Evolutionary conservation across 495 filamentous ascomycete genomes (phyloP), one percentile per base, ranked within the genome.

Genomic region (Aspergillus nanangensis): DNA sequence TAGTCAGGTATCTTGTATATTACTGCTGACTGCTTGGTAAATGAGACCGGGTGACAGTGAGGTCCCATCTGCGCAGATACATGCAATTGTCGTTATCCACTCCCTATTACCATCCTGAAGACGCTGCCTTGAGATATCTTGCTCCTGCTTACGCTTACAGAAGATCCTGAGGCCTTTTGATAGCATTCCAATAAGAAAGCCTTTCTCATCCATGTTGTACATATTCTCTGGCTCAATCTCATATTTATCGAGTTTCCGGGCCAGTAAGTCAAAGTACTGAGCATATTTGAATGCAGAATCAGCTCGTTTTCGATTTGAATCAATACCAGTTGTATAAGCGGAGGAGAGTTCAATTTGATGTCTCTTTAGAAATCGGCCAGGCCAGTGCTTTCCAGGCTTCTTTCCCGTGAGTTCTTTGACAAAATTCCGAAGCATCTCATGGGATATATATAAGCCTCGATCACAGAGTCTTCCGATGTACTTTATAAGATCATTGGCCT

Each of bases 101-200:
- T 48, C 39, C 2, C 23, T 20, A 48, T 48, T 48, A 3, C 41
- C 25, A 45, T 50, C 36, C 38, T 45, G 36, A 15, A 50, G 34
- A 3, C 41, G 27, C 25, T 50, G 41, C 25, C 41, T 45, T 4
- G 37, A 5, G 7, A 25, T 37, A 7, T 19, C 21, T 29, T 22
- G 14, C 25, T 40, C 27, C 20, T 36, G 45, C 15, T 19, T 11
- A 4, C 31, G 27, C 35, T 45, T 40, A 27, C 29, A 41, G n/a
- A 51, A 51, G 42, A 51, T 51, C 20, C 42, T 51, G 1, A 39
- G 20, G 1, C 23, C 24, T 24, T 45, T 50, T 17, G 31, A 34
- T n/a, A 41, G 13, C 38, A 20, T 25, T 41, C n/a, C n/a, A n/a
- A n/a, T n/a, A n/a, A n/a, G n/a, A n/a, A n/a, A n/a, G n/a, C n/a